Base-by-base conservation (phyloP, 140 eudicot species). In the Erigeron philadelphicus region DNA sequence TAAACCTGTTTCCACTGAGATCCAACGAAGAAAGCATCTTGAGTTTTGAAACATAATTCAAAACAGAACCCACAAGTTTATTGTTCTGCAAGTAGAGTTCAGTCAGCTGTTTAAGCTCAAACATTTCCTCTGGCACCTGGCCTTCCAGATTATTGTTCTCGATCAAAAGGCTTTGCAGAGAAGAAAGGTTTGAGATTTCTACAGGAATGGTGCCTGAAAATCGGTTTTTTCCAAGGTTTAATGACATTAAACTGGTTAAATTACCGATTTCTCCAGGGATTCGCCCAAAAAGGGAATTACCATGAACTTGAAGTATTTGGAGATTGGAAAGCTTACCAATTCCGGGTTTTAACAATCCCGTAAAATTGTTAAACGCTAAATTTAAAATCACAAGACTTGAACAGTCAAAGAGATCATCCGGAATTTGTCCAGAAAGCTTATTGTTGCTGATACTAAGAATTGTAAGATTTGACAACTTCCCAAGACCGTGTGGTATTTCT, bases 261-360 rank as follows among this genome's bases (percentile, higher is more conserved):
- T 83, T 82, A 1, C 96, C 96, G 8, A 84, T 74, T 77, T 88
- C 95, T 7, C 35, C 12, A 0, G 96, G 98, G 49, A 88, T 83
- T 5, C 31, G 23, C 46, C 98, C 96, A 1, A 19, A 66, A 11
- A 92, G 75, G 0, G 79, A 84, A 67, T 88, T 88, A 1, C 16
- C 43, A 23, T 72, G 42, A 16, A 76, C 57, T 61, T 75, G 72
- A 11, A 92, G 64, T 7, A 17, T 44, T 10, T 67, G 78, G 21
- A 88, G 95, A 61, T 76, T 84, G 18, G 11, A 63, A 58, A 86
- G 83, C 13, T 41, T 84, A 12, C 93, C 93, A 10, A 92, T 70
- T 7, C 55, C 52, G 4, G 92, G 77, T 13, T 64, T 84, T 56
- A 92, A 65, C 13, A 63, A 44, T n/a, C 96, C 95, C 1, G 72